Evolutionary conservation across 768 basidiomycete genomes (phyloP).

Genomic region (Pleurotus giganteus): DNA sequence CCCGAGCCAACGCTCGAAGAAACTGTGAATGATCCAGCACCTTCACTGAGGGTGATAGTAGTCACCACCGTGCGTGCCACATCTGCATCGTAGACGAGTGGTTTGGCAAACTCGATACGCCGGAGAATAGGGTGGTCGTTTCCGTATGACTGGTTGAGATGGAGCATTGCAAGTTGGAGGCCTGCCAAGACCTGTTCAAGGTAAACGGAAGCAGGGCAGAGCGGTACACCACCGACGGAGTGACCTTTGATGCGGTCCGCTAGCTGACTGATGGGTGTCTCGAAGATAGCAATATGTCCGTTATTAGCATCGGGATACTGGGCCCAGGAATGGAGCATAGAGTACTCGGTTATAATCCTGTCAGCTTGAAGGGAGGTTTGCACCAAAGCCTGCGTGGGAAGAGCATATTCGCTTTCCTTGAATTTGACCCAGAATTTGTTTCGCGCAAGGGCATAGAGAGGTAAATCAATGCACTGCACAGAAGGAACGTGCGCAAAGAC

Average conservation of each 20-base stretch:
- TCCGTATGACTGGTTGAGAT: conserved; percentile 21
- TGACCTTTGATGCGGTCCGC: conserved; percentile 54
- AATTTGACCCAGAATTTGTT: conserved; percentile 58
- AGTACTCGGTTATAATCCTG: conserved; percentile 21
- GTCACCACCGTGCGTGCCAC: conserved; percentile 33
- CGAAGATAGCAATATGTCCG: conserved; percentile 42
- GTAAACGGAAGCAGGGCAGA: conserved; percentile 70
- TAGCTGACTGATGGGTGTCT: conserved; percentile 47
- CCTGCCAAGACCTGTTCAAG: conserved; percentile 53
- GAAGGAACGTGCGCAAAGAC: conserved; percentile 46
- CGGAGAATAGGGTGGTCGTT: conserved; percentile 34
- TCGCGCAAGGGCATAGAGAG: conserved; percentile 60
- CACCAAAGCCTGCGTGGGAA: not conserved
- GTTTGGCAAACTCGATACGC: conserved; percentile 48
- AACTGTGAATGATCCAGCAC: conserved; percentile 43
- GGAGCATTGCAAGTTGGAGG: conserved; percentile 32
- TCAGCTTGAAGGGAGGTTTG: not conserved
- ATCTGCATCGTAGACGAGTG: conserved; percentile 45
- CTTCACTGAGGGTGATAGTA: conserved; percentile 34
- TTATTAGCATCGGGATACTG: conserved; percentile 39
- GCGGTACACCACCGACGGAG: conserved; percentile 46
- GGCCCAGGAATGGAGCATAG: conserved; percentile 40
- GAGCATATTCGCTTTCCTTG: conserved; percentile 21
- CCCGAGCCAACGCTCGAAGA: conserved; percentile 32
- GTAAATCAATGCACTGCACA: conserved; percentile 46